Evolutionary conservation across 176 grass and related monocot genomes (phyloP).

Genomic region (Poa pratensis): DNA sequence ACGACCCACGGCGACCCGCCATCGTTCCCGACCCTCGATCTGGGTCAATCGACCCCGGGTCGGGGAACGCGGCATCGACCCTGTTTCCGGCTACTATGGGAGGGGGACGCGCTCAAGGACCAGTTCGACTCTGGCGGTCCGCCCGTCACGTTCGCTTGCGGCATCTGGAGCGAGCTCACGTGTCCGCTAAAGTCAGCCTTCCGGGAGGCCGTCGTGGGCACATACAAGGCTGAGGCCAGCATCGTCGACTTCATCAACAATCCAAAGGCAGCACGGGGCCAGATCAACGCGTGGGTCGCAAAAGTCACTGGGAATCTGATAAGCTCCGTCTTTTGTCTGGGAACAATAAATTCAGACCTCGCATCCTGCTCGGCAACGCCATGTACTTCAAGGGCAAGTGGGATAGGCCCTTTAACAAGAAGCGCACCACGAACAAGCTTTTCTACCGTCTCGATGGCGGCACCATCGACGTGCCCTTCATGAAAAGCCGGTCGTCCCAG

Average conservation of each 20-base stretch:
- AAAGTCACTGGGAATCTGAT: not conserved
- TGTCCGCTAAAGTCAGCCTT: too few relatives aligned
- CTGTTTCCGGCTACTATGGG: too few relatives aligned
- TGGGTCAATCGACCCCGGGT: too few relatives aligned
- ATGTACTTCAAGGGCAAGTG: conserved; percentile 51
- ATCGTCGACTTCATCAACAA: conserved; percentile 38
- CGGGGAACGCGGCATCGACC: too few relatives aligned
- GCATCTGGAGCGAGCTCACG: too few relatives aligned
- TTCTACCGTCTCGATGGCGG: conserved; percentile 36
- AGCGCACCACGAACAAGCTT: not conserved
- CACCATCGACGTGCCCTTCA: conserved; percentile 36
- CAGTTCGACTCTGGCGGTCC: too few relatives aligned
- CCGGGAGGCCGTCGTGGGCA: not conserved
- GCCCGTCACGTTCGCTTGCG: too few relatives aligned
- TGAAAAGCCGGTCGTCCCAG: conserved; percentile 1
- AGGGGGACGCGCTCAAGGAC: too few relatives aligned
- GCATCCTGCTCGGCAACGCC: conserved; percentile 30
- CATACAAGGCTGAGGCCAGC: not conserved
- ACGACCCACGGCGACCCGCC: too few relatives aligned
- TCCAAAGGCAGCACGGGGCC: not conserved
- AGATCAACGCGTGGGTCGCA: conserved; percentile 8
- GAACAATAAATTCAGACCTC: not conserved
- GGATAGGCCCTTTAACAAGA: conserved; percentile 10
- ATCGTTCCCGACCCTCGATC: too few relatives aligned
- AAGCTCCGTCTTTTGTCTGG: not conserved